These are phyloP conservation scores for Exophiala mesophila DNA, from an alignment of 2,329 filamentous ascomycete genomes.

Conservation along the genomic window DNA sequence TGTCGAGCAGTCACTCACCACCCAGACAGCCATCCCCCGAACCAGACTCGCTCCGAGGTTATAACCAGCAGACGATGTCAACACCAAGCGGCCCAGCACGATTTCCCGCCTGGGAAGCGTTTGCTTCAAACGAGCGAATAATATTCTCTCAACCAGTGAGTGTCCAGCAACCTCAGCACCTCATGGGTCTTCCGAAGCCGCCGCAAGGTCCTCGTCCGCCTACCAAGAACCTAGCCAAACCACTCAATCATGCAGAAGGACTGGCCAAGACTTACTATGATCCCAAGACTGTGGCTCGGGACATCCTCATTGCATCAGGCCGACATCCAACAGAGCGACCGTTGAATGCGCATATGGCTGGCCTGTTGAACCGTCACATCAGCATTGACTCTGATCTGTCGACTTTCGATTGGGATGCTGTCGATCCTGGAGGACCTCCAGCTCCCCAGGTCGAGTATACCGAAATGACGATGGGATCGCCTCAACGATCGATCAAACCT, in stretches of 20 bases:
- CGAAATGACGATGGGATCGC: conserved; percentile 25
- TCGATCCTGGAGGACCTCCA: conserved; percentile 52
- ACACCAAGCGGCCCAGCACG: conserved; percentile 1
- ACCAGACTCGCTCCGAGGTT: conserved; percentile 11
- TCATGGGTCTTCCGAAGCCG: neutral
- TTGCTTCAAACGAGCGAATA: neutral
- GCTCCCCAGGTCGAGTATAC: conserved; percentile 27
- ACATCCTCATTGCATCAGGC: conserved; percentile 58
- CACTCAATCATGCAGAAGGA: conserved; percentile 37
- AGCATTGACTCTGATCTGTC: conserved; percentile 49
- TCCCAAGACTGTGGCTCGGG: conserved; percentile 57
- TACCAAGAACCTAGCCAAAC: conserved; percentile 36
- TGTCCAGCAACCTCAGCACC: neutral
- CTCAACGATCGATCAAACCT: conserved; percentile 16
- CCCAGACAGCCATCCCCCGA: conserved; percentile 16
- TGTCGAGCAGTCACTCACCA: conserved; percentile 28
- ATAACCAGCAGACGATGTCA: conserved; percentile 8
- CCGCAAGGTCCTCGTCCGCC: neutral
- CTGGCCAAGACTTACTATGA: conserved; percentile 51
- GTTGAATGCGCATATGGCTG: conserved; percentile 57
- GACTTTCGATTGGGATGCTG: conserved; percentile 58
- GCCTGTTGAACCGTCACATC: conserved; percentile 40
- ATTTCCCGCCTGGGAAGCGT: neutral
- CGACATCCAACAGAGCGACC: conserved; percentile 55
- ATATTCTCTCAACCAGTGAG: neutral